Evolutionary conservation across 192 early-diverging fungal genomes (phyloP), one percentile per base, ranked within the genome.

Genomic region (Backusella morwellensis): DNA sequence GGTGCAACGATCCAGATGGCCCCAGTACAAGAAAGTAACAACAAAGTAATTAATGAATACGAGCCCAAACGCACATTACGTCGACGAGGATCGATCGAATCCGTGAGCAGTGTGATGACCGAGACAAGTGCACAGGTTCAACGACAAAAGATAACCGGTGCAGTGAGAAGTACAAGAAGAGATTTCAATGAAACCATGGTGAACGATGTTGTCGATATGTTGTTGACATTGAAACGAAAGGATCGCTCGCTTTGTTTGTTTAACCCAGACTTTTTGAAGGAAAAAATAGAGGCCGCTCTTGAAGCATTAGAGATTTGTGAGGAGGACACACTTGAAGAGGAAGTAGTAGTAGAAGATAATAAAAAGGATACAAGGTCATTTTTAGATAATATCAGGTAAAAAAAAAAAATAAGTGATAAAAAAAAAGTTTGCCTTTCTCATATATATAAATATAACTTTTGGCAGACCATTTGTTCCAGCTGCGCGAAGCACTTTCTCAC

Each of bases 191-290:
- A 40, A 1, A 35, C 19, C 14, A 36, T 78, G 29, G 32, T 29
- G 15, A 74, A 77, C 6, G 81, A 84, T 17, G 79, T 81, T 6
- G 78, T 84, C 19, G 83, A 84, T 11, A 76, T 84, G 68, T 26
- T 84, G 2, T 72, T 81, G 75, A 77, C 80, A 4, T 70, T 84
- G 34, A 79, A 71, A 36, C 19, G 44, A 21, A 84, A 84, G 41
- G 80, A 84, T 35, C 35, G 83, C 26, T 73, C 80, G 3, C 21
- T 80, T 40, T 84, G 83, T 47, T 68, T 79, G 23, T 84, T 84
- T 38, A 84, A 84, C 52, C 70, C 70, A 7, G 77, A 84, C 17
- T 79, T 79, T 66, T 70, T 84, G 41, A 40, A 74, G 19, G 73
- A 59, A 14, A 81, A 76, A 54, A 79, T 84, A 32, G 2, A 68